phyloP scores from a whole-genome alignment of 176 grass and related monocot genomes.

The Oryza nivara region DNA sequence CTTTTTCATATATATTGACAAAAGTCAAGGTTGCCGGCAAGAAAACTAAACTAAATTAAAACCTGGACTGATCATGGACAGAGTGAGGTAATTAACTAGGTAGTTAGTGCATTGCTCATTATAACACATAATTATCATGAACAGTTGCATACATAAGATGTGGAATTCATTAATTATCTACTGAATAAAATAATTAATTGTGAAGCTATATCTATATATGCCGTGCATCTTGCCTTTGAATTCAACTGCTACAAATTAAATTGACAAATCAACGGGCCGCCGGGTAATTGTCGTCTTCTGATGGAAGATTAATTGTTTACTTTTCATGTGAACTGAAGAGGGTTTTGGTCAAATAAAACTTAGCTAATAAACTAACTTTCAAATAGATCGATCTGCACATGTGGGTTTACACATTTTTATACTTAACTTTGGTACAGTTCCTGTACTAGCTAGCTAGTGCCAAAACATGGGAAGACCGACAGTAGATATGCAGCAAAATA shows the following conservation, averaged over 20 bases:
- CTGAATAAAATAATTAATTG: no score
- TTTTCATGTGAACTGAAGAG: background rate
- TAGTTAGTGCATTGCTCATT: no score
- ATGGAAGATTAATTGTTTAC: background rate
- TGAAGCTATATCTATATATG: background rate
- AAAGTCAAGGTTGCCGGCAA: conserved; percentile 1
- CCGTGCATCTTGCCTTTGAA: conserved; percentile 8
- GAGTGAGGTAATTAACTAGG: background rate
- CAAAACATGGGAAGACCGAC: background rate
- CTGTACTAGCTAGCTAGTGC: background rate
- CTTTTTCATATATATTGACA: background rate
- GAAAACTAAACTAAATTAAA: background rate
- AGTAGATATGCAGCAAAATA: background rate
- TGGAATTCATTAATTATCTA: no score
- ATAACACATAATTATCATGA: no score
- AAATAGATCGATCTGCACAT: background rate
- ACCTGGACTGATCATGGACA: background rate
- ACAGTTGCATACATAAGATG: no score
- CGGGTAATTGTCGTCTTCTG: background rate
- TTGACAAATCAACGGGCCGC: background rate
- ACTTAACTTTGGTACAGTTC: background rate
- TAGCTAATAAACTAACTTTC: background rate
- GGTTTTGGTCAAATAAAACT: background rate
- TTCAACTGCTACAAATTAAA: conserved; percentile 4
- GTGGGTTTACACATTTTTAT: background rate